Evolutionary conservation across 1,284 basidiomycete genomes (phyloP).

Genomic region (Wallemia hederae): DNA sequence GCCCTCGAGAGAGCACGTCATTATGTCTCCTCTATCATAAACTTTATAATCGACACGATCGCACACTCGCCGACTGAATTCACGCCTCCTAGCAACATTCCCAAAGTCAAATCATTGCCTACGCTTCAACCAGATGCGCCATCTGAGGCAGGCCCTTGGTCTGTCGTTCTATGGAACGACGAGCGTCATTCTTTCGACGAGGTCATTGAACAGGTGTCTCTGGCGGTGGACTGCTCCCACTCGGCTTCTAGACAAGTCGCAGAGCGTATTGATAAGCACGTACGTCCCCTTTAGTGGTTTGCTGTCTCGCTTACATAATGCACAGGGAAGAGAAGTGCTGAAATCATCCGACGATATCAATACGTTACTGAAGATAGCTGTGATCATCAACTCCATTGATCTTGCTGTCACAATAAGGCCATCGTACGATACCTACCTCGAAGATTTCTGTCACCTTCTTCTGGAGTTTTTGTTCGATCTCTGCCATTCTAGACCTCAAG

Average conservation of each 20-base stretch:
- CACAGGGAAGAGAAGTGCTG: conserved; percentile 50
- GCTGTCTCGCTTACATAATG: background rate
- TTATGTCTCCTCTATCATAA: conserved; percentile 29
- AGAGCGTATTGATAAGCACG: conserved; percentile 37
- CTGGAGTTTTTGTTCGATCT: conserved; percentile 66
- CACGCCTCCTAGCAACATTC: conserved; percentile 33
- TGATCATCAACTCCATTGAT: conserved; percentile 58
- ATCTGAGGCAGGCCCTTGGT: conserved; percentile 34
- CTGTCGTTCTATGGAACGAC: conserved; percentile 80
- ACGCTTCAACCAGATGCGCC: conserved; percentile 23
- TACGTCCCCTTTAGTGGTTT: conserved; percentile 7
- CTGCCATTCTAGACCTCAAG: conserved; percentile 34
- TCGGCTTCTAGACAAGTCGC: conserved; percentile 36
- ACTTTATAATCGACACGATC: conserved; percentile 58
- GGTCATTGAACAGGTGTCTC: conserved; percentile 47
- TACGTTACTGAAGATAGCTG: conserved; percentile 46
- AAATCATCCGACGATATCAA: conserved; percentile 39
- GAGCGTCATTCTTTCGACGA: conserved; percentile 88
- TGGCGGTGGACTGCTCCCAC: conserved; percentile 29
- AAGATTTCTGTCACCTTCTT: conserved; percentile 53
- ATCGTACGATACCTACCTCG: conserved; percentile 64
- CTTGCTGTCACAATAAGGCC: conserved; percentile 67
- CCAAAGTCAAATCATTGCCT: conserved; percentile 35
- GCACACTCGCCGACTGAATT: conserved; percentile 60
- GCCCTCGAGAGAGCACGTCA: conserved; percentile 4